Evolutionary conservation across 176 grass and related monocot genomes (phyloP), one percentile per base, ranked within the genome.

Genomic region (Aegilops speltoides): DNA sequence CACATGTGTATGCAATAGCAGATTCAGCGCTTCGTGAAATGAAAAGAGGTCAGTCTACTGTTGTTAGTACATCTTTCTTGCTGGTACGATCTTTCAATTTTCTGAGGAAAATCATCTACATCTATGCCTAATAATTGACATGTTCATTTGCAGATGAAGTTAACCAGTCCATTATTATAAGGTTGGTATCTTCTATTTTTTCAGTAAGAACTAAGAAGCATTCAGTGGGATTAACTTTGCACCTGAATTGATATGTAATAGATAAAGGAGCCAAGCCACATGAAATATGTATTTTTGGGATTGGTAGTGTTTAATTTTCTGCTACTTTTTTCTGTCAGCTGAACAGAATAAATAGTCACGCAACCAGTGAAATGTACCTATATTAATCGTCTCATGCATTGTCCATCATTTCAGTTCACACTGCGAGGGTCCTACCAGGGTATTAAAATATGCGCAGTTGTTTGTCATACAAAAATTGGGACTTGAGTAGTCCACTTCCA

Each of bases 131-230:
- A 90, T 64, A 79, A 25, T 20, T 75, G 82, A 71, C 77, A 79
- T 84, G 62, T 89, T 79, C 29, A 79, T 89, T 84, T 94, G 76
- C 97, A 99, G 97, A 99, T 86, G 97, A 99, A 90, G 92, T 99
- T 61, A 99, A 96, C 81, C 97, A 99, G 64, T 99, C 97, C 59
- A 99, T 99, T 78, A 96, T 99, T 67, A 96, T 99, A 87, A 99
- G 97, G 97, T 99, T 84, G 48, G 91, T 72, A 59, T 19, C 13
- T 2, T 24, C 24, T 70, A 52, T 88, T 77, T 66, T 70, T 67
- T 36, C 19, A 24, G 26, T 81, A 22, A 34, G 48, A 84, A 24
- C 16, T 81, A 22, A 34, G 48, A 84, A 79, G 33, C 31, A 69
- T 67, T 68, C 10, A 59, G 37, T 79, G 63, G n/a, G 45, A 85